Evolutionary conservation across 768 basidiomycete genomes (phyloP).

Genomic region (Cystofilobasidium bisporidii): DNA sequence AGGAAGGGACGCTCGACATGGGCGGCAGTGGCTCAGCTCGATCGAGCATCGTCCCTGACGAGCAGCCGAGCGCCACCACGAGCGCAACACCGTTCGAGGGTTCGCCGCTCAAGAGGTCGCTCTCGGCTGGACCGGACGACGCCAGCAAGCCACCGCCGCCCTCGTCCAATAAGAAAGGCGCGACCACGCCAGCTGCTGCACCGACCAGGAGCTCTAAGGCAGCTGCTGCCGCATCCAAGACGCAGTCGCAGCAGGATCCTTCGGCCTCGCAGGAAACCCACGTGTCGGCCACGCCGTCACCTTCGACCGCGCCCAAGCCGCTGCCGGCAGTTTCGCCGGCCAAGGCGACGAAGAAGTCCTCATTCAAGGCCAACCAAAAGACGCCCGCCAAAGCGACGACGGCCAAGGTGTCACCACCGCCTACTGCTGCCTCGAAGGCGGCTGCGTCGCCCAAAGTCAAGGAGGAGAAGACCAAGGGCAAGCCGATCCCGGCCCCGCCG

Average conservation of each 20-base stretch:
- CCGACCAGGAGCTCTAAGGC: neutral
- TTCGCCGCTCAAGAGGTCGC: conserved; percentile 1
- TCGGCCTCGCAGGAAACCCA: conserved; percentile 1
- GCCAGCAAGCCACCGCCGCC: neutral
- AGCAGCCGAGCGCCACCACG: neutral
- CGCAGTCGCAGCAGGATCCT: neutral
- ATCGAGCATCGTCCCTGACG: neutral
- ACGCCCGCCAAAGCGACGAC: neutral
- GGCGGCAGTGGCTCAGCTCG: neutral
- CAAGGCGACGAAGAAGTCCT: neutral
- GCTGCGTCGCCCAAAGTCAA: neutral
- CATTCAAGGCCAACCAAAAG: neutral
- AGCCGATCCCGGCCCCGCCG: neutral
- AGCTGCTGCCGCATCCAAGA: neutral
- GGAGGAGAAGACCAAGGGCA: neutral
- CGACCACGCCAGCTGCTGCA: neutral
- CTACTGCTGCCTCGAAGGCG: neutral
- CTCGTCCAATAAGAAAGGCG: neutral
- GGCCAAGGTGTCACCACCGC: neutral
- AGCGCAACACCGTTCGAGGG: neutral
- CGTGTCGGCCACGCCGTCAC: conserved; percentile 1
- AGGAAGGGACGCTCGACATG: neutral
- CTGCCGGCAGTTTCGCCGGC: neutral
- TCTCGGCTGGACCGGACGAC: neutral
- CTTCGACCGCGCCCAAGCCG: neutral